phyloP scores from a whole-genome alignment of 768 basidiomycete species.

The Symmetrospora coprosmae region DNA sequence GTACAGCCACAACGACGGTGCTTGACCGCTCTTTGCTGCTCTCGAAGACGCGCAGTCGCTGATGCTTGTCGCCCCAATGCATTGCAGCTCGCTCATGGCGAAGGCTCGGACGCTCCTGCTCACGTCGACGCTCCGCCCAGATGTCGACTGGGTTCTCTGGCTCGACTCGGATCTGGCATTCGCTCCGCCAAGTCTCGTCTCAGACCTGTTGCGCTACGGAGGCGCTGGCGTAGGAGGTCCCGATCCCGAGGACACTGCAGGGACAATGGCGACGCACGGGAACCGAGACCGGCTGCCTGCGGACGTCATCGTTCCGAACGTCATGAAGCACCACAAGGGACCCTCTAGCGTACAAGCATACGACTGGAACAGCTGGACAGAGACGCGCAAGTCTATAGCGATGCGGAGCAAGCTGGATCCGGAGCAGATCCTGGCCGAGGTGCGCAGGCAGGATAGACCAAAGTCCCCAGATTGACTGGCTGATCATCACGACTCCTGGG shows the following conservation, averaged over 20 bases:
- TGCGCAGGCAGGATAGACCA: too few species aligned
- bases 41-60: too few species aligned
- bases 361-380: constrained; percentile 29
- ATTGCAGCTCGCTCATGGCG: constrained; percentile 22
- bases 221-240: neutral
- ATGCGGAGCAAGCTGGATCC: neutral
- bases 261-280: neutral
- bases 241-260: neutral
- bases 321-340: neutral
- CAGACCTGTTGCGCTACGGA: constrained; percentile 21
- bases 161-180: constrained; percentile 28
- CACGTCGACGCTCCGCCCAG: constrained; percentile 20
- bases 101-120: constrained; percentile 23
- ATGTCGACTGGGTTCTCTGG: constrained; percentile 30
- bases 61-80: too few species aligned
- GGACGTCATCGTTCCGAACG: neutral
- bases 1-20: constrained; percentile 15
- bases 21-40: neutral
- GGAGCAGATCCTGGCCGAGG: constrained; percentile 23
- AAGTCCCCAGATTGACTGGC: too few species aligned
- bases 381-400: constrained; percentile 23
- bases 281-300: too few species aligned
- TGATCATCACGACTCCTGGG: too few species aligned
- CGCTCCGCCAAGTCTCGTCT: constrained; percentile 12
- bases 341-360: neutral